phyloP scores from a whole-genome alignment of 1,284 basidiomycete genomes.

The Lignosus rhinocerotis region DNA sequence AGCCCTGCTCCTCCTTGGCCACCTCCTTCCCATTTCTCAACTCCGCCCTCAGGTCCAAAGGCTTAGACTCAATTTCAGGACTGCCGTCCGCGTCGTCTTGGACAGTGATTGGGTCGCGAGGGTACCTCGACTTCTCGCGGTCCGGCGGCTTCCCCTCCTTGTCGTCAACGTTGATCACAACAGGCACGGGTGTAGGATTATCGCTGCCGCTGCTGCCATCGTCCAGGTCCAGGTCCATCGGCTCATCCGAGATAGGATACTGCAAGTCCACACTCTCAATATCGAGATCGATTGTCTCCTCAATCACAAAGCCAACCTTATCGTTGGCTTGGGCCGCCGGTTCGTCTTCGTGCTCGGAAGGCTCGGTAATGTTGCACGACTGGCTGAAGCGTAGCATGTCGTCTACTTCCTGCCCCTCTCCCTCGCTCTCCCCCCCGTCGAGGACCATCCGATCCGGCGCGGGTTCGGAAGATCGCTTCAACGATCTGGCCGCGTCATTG shows the following conservation, averaged over 20 bases:
- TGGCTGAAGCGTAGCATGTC: slow-evolving; percentile 21
- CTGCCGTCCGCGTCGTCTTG: slow-evolving; percentile 3
- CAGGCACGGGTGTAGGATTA: neutral
- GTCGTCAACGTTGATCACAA: neutral
- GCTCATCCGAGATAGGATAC: slow-evolving; percentile 21
- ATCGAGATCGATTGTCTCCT: neutral
- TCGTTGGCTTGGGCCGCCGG: slow-evolving; percentile 9
- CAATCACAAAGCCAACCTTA: neutral
- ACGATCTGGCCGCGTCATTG: neutral
- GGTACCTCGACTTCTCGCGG: neutral
- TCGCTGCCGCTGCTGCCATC: neutral
- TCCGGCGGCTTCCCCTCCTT: slow-evolving; percentile 3
- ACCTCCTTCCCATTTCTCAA: neutral
- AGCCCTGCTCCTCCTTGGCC: neutral
- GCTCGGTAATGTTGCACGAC: slow-evolving; percentile 28
- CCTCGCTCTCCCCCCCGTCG: slow-evolving; percentile 21
- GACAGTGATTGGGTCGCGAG: slow-evolving; percentile 11
- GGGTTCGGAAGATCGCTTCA: neutral
- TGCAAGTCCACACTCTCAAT: slow-evolving; percentile 13
- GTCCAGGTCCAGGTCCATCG: slow-evolving; percentile 27
- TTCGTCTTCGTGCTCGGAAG: slow-evolving; percentile 2
- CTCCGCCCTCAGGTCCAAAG: neutral
- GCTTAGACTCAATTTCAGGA: neutral
- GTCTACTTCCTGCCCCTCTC: slow-evolving; percentile 29
- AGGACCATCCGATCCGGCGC: slow-evolving; percentile 3